Evolutionary conservation across 2,329 filamentous ascomycete genomes (phyloP), one percentile per base, ranked within the genome.

Genomic region (Trichoderma aggressivum): DNA sequence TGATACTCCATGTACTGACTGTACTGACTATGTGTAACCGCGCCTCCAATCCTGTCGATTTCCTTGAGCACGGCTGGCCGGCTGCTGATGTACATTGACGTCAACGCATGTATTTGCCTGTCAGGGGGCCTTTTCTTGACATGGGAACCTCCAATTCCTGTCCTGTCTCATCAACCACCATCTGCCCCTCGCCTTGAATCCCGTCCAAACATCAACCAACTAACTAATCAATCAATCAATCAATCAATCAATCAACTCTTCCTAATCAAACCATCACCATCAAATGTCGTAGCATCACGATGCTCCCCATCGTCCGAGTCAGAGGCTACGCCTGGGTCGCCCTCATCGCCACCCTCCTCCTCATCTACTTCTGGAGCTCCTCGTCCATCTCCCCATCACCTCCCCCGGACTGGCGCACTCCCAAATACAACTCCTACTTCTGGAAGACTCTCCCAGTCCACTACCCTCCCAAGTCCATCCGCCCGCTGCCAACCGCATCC

Each of bases 401-500:
- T 7, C 26, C 21, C 7, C 28, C 59, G 8, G 24, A 30, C 12
- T 77, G 75, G 75, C 74, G 72, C 63, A 72, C 74, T 47, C 72
- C 73, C 39, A 66, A 74, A 62, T 76, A 79, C 70, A 75, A 75
- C 34, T 71, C 59, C 18, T 79, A 78, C 53, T 73, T 76, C 59
- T 80, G 78, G 78, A 77, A 71, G 58, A 76, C 74, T 3, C 61
- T 79, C 11, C 72, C 73, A 16, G 72, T 72, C 16, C 74, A 79
- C 24, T 79, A 79, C 59, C 80, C 78, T 30, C 72, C 75, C 30
- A 28, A 74, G 1, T 73, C 76, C 8, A 73, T 80, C 14, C 78
- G 75, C 18, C 75, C 75, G 6, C 75, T 82, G 12, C 81, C 81
- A n/a, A 77, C 76, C 0, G 72, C 72, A 0, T 59, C 74, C 30